phyloP scores from a whole-genome alignment of 202 grass and related monocot genomes.

The Elaeis oleifera region DNA sequence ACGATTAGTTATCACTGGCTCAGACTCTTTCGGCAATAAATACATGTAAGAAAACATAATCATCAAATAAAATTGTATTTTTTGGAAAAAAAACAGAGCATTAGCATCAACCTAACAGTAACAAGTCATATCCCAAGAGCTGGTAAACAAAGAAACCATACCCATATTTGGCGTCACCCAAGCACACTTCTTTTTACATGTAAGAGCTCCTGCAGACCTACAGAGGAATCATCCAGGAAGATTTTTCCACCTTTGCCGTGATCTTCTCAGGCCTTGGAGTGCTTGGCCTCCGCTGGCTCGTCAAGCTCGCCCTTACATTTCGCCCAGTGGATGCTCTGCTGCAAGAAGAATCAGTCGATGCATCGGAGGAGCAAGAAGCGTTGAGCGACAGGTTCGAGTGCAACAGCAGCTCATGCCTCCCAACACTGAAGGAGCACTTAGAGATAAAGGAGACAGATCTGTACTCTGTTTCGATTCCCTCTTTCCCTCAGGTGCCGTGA shows the following conservation, averaged over 20 bases:
- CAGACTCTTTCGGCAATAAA: too few relatives aligned
- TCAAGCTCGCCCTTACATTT: slow-evolving; percentile 22
- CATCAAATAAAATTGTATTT: too few relatives aligned
- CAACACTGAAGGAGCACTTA: slow-evolving; percentile 31
- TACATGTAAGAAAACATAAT: too few relatives aligned
- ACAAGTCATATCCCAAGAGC: too few relatives aligned
- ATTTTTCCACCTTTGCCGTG: slow-evolving; percentile 27
- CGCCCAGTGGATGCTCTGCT: slow-evolving; percentile 40
- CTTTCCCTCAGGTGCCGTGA: slow-evolving; percentile 1
- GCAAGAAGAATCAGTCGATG: slow-evolving; percentile 41
- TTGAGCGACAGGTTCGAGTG: slow-evolving; percentile 43
- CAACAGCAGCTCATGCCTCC: slow-evolving; percentile 34
- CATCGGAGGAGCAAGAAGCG: slow-evolving; percentile 63
- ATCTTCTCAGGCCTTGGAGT: slow-evolving; percentile 39
- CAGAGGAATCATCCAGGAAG: slow-evolving; percentile 6
- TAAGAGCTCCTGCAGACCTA: slow-evolving; percentile 18
- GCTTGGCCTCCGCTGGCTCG: slow-evolving; percentile 13
- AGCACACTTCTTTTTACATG: slow-evolving; percentile 49
- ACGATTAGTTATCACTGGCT: too few relatives aligned
- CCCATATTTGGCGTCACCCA: slow-evolving; percentile 82
- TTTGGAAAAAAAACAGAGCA: too few relatives aligned
- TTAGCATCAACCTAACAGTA: too few relatives aligned
- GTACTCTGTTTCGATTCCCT: slow-evolving; percentile 38
- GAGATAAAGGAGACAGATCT: slow-evolving; percentile 19
- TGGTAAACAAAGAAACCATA: slow-evolving; percentile 22